Evolutionary conservation across 345 rosid species (phyloP).

Genomic region (Camelina hispida): DNA sequence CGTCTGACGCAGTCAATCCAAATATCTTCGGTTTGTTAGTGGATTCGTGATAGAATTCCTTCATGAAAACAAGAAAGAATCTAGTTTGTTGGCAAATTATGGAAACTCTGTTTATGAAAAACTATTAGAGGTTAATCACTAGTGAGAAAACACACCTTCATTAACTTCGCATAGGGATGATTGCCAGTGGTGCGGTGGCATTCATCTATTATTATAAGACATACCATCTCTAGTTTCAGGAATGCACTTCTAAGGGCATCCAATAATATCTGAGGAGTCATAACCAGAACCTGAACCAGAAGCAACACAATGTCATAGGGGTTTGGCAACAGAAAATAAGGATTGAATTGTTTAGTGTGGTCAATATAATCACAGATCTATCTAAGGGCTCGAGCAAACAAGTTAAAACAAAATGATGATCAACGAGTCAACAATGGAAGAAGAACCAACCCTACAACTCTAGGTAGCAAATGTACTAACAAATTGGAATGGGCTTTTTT

Average conservation of each 20-base stretch:
- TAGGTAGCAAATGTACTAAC: constrained; percentile 15
- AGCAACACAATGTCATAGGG: constrained; percentile 7
- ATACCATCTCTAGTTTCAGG: constrained; percentile 61
- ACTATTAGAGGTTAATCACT: background rate
- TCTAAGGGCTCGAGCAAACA: background rate
- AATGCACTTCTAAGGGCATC: constrained; percentile 76
- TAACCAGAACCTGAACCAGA: constrained; percentile 72
- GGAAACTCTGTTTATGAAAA: background rate
- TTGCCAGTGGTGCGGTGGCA: constrained; percentile 82
- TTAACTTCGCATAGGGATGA: constrained; percentile 79
- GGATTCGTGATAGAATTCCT: constrained; percentile 80
- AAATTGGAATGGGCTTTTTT: background rate
- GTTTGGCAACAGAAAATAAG: constrained; percentile 15
- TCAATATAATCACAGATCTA: constrained; percentile 9
- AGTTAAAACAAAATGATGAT: constrained; percentile 3
- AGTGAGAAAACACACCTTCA: constrained; percentile 63
- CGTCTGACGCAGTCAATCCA: constrained; percentile 81
- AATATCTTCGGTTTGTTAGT: constrained; percentile 74
- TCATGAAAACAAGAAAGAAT: constrained; percentile 31
- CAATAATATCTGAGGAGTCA: constrained; percentile 90
- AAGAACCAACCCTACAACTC: constrained; percentile 1
- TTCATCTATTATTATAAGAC: constrained; percentile 78
- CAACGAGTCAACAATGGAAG: constrained; percentile 10
- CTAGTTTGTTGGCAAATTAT: background rate
- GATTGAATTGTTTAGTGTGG: constrained; percentile 1